Evolutionary conservation across 805 yeast species (phyloP), one percentile per base, ranked within the genome.

Genomic region (Brettanomyces naardenensis): DNA sequence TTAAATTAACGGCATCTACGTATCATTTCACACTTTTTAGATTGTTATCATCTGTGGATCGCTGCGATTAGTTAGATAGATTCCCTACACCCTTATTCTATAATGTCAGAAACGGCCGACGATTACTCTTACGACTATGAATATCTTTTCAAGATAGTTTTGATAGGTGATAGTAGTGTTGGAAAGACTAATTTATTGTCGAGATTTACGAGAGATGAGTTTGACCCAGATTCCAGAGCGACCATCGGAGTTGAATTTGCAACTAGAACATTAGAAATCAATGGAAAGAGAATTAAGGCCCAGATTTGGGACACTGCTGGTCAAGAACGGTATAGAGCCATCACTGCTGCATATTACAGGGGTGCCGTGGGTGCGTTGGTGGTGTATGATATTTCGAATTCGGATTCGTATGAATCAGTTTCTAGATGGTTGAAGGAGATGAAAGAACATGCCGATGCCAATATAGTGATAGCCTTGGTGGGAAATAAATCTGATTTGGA

Each of bases 301-400:
- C 95, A 87, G 63, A 81, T 88, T 50, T 90, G 98, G 98, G 98
- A 90, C 63, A 90, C 98, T 27, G 98, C 98, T 2, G 98, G 98
- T 44, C 98, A 90, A 68, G 98, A 90, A 64, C 78, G 98, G 61
- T 90, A 92, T 69, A 78, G 98, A 53, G 97, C 98, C 32, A 90
- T 90, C 61, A 92, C 98, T 23, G 80, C 92, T 40, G 97, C 97
- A 5, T 90, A 90, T 66, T 90, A 90, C 62, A 75, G 98, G 58
- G 98, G 97, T 30, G 97, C 98, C 1, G 95, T 89, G 38, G 98
- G 98, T 43, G 97, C 97, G 4, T 71, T 90, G 53, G 82, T 90
- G 41, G 95, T 90, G 46, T 90, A 90, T 64, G 98, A 90, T 65
- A 90, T 90, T 53, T 78, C 96, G 43, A 90, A 90, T 68, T 75